A percentile compares a stretch with the other conserved stretches of the same genome.
Evolutionary conservation across 768 basidiomycete species (phyloP).

Genomic region (Candolleomyces eurysporus): DNA sequence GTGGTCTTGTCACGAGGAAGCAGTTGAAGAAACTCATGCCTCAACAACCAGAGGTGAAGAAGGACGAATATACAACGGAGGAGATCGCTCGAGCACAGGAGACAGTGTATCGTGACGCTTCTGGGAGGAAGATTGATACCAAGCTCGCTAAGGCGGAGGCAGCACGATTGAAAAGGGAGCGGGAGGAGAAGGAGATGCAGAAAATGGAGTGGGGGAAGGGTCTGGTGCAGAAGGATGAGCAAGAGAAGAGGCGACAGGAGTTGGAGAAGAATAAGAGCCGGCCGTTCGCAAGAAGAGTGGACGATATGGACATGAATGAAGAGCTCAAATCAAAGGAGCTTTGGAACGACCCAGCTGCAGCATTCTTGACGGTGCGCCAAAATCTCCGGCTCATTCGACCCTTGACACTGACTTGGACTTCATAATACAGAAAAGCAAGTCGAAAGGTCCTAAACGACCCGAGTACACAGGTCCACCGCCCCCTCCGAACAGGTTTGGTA

Average conservation of each 20-base stretch:
- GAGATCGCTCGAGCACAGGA: constrained; percentile 71
- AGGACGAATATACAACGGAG: constrained; percentile 42
- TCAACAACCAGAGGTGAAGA: constrained; percentile 33
- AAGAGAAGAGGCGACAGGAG: constrained; percentile 62
- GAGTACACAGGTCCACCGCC: constrained; percentile 86
- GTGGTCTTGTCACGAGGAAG: constrained; percentile 76
- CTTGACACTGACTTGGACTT: too few relatives aligned
- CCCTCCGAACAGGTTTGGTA: constrained; percentile 93
- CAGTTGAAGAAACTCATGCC: constrained; percentile 68
- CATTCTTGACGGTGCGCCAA: constrained; percentile 77
- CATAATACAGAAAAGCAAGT: constrained; percentile 59
- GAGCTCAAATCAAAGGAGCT: constrained; percentile 76
- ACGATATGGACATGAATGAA: constrained; percentile 85
- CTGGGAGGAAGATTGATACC: constrained; percentile 86
- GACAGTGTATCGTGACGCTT: constrained; percentile 91
- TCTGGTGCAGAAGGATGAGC: constrained; percentile 81
- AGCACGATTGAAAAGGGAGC: constrained; percentile 72
- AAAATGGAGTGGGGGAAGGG: constrained; percentile 99
- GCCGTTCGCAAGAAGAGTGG: constrained; percentile 74
- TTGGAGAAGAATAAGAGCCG: constrained; percentile 64
- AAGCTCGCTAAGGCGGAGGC: constrained; percentile 85
- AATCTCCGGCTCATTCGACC: too few relatives aligned
- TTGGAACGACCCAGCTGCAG: constrained; percentile 98
- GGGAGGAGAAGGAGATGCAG: constrained; percentile 80
- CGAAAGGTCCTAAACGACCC: constrained; percentile 77